A percentile compares a stretch with the other conserved stretches of the same genome.
phyloP scores from a whole-genome alignment of 2,329 filamentous ascomycete species.

The Venturia effusa region DNA sequence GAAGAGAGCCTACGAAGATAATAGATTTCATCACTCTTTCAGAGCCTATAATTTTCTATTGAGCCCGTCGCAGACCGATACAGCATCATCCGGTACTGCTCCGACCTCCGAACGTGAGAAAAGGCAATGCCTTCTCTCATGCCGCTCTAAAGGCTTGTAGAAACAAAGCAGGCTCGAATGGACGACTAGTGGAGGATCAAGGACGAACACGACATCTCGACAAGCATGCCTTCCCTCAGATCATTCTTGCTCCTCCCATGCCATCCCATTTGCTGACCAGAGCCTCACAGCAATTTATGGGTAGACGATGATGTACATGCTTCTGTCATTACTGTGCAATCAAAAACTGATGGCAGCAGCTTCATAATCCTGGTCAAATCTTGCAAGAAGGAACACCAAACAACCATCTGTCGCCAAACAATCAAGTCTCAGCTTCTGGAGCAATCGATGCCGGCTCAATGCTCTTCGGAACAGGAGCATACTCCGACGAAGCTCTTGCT shows the following conservation, averaged over 20 bases:
- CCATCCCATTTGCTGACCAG: background rate
- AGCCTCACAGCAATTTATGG: background rate
- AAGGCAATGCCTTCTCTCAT: background rate
- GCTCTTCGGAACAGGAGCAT: slow-evolving; percentile 2
- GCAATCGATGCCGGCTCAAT: slow-evolving; percentile 1
- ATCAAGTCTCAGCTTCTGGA: background rate
- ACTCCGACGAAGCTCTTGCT: background rate
- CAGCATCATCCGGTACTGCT: background rate
- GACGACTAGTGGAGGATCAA: background rate
- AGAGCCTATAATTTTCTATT: slow-evolving; percentile 31
- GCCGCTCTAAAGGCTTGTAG: background rate
- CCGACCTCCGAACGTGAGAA: background rate
- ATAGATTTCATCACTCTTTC: slow-evolving; percentile 25
- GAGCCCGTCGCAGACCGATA: slow-evolving; percentile 8
- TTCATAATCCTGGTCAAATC: slow-evolving; percentile 2
- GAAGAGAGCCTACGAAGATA: slow-evolving; percentile 19
- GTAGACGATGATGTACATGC: background rate
- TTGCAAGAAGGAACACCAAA: background rate
- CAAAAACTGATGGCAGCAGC: background rate
- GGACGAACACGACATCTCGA: slow-evolving; percentile 9
- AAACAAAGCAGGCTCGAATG: background rate
- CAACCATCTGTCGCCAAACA: background rate
- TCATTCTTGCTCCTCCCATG: background rate
- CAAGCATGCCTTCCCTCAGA: background rate
- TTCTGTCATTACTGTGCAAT: background rate